Percentiles rank a stretch among this genome's conserved stretches.
These are phyloP conservation scores for Turritis glabra DNA, from an alignment of 345 rosid species.

Conservation along the genomic window DNA sequence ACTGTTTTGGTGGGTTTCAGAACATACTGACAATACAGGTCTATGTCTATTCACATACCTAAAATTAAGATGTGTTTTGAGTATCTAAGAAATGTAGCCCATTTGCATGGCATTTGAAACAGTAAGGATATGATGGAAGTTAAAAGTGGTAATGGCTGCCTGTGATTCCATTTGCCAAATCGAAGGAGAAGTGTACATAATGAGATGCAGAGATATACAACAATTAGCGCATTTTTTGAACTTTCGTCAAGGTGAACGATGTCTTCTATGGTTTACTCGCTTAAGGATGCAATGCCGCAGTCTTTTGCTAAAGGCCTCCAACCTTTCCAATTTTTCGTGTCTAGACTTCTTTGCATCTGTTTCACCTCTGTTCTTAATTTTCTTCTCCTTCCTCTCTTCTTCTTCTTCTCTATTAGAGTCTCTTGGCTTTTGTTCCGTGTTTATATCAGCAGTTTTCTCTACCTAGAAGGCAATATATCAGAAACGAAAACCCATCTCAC, in stretches of 20 bases:
- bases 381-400: conserved; percentile 51
- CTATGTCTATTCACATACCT: conserved; percentile 5
- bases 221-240: not conserved
- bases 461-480: conserved; percentile 42
- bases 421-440: conserved; percentile 32
- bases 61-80: conserved; percentile 4
- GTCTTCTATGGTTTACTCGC: conserved; percentile 67
- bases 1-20: not conserved
- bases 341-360: conserved; percentile 53
- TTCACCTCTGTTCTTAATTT: conserved; percentile 42
- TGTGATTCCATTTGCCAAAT: conserved; percentile 22
- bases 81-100: not conserved
- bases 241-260: conserved; percentile 47
- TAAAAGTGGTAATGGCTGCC: not conserved
- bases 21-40: not conserved
- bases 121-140: not conserved
- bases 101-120: not conserved
- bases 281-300: conserved; percentile 66
- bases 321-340: conserved; percentile 67
- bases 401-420: conserved; percentile 35
- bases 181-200: conserved; percentile 17
- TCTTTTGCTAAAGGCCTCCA: conserved; percentile 81
- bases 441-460: conserved; percentile 55
- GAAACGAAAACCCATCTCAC: conserved; percentile 17
- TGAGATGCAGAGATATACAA: conserved; percentile 29